Base-by-base conservation (phyloP, 1,139 yeast species). In the Zygoascus hellenicus region DNA sequence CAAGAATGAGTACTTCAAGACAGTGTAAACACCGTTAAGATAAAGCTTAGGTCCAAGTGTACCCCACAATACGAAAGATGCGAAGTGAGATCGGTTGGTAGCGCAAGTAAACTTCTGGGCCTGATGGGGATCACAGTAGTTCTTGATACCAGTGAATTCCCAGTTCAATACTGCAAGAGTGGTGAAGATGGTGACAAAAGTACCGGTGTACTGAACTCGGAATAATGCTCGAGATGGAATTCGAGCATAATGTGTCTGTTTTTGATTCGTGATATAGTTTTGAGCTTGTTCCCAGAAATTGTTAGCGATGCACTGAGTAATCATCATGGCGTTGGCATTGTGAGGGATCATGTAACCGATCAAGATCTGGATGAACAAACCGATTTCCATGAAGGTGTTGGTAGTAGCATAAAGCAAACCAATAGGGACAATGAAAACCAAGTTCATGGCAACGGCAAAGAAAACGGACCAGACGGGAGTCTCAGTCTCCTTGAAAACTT, bases 321-420 rank as follows among this genome's bases (percentile, higher is more conserved):
- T 71, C 72, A 75, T 78, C 56, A 79, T 64, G 4, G 85, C 84
- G 48, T 71, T 65, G 42, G 82, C 83, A 51, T 80, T 78, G 51
- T 83, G 83, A 38, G 83, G 83, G 45, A 78, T 57, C 16, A 81
- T 78, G 55, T 79, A 78, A 31, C 87, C 84, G 26, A 82, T 77
- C 29, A 76, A 71, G 9, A 83, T 71, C 55, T 70, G 76, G 42
- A 79, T 59, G 5, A 80, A 65, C 6, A 80, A 79, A 52, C 78
- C 78, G 53, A 81, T 69, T 16, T 80, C 78, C 50, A 78, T 66
- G 40, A 69, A 65, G 52, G 68, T 67, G 41, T 81, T 81, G 10
- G 85, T 78, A 28, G 73, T 71, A 5, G 84, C 58, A 65, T 72
- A 53, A 72, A 66, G 39, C 69, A 68, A 39, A 69, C 67, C 51